These are phyloP conservation scores for Aspergillus ostianus DNA, from an alignment of 495 filamentous ascomycete species.

Conservation along the genomic window DNA sequence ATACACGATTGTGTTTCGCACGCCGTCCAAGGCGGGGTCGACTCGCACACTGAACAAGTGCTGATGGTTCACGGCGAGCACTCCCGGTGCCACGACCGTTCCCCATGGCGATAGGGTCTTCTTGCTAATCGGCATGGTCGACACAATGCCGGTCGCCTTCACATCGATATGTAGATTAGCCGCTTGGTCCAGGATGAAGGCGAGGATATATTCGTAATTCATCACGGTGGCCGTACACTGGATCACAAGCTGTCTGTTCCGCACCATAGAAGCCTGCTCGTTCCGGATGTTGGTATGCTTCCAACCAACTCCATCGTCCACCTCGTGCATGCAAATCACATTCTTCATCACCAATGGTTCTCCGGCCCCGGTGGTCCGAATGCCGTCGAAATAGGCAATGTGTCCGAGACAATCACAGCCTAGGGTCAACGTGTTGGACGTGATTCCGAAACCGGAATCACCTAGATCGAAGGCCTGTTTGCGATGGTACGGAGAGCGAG, in stretches of 20 bases:
- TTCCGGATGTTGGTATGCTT: slow-evolving; percentile 61
- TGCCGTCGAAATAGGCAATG: slow-evolving; percentile 53
- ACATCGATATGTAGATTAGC: slow-evolving; percentile 71
- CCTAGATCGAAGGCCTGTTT: slow-evolving; percentile 63
- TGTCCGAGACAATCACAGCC: slow-evolving; percentile 59
- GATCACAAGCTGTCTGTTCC: slow-evolving; percentile 49
- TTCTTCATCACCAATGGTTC: slow-evolving; percentile 44
- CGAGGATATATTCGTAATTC: slow-evolving; percentile 75
- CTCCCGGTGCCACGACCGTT: slow-evolving; percentile 74
- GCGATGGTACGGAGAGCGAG: slow-evolving; percentile 55
- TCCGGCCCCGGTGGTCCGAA: slow-evolving; percentile 46
- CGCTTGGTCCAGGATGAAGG: slow-evolving; percentile 74
- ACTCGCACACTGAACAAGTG: slow-evolving; percentile 80
- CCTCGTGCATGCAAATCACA: slow-evolving; percentile 57
- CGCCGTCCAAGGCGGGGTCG: slow-evolving; percentile 71
- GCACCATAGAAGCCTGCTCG: slow-evolving; percentile 46
- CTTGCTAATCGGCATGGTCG: slow-evolving; percentile 63
- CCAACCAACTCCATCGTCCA: slow-evolving; percentile 57
- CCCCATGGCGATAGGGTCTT: slow-evolving; percentile 56
- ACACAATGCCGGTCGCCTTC: slow-evolving; percentile 73
- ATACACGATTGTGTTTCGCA: slow-evolving; percentile 58
- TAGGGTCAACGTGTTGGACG: slow-evolving; percentile 56
- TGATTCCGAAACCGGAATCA: slow-evolving; percentile 56
- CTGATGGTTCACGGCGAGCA: slow-evolving; percentile 68
- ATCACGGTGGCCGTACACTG: slow-evolving; percentile 67